phyloP scores from a whole-genome alignment of 2,329 filamentous ascomycete species.

The Fusarium cicatricum region DNA sequence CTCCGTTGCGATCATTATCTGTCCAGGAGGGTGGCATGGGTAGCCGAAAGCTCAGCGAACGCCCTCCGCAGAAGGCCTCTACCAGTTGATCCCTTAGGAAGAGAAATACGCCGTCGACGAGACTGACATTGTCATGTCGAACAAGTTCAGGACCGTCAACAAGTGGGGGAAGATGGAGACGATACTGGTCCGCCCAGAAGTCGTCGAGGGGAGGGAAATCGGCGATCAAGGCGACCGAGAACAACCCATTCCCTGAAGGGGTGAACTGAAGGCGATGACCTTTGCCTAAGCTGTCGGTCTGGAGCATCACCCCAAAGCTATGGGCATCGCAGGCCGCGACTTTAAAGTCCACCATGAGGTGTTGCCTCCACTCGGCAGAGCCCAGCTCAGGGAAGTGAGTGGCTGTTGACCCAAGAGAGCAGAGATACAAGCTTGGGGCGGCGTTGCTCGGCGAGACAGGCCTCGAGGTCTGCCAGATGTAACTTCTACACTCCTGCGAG shows the following conservation, averaged over 20 bases:
- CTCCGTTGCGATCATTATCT: constrained; percentile 10
- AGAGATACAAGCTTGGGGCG: constrained; percentile 37
- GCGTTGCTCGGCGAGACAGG: constrained; percentile 36
- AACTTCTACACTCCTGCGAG: constrained; percentile 34
- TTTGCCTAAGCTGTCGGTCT: constrained; percentile 40
- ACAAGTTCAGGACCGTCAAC: constrained; percentile 48
- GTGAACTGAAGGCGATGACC: constrained; percentile 40
- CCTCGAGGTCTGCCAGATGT: constrained; percentile 23
- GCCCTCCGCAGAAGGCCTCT: constrained; percentile 43
- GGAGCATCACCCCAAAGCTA: constrained; percentile 42
- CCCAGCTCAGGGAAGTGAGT: constrained; percentile 38
- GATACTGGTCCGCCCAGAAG: constrained; percentile 51
- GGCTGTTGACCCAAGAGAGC: constrained; percentile 38
- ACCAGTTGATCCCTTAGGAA: constrained; percentile 40
- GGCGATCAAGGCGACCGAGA: constrained; percentile 41
- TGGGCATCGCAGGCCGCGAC: constrained; percentile 40
- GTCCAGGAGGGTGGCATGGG: constrained; percentile 28
- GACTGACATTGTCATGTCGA: constrained; percentile 42
- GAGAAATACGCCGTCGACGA: constrained; percentile 38
- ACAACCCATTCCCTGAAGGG: constrained; percentile 32
- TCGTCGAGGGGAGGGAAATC: constrained; percentile 48
- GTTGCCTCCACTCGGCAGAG: constrained; percentile 22
- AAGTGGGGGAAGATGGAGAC: constrained; percentile 42
- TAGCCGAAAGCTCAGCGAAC: constrained; percentile 43
- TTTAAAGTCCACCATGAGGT: constrained; percentile 39